Base-by-base conservation (phyloP, 164 flowering plant species). In the Buxus sempervirens region DNA sequence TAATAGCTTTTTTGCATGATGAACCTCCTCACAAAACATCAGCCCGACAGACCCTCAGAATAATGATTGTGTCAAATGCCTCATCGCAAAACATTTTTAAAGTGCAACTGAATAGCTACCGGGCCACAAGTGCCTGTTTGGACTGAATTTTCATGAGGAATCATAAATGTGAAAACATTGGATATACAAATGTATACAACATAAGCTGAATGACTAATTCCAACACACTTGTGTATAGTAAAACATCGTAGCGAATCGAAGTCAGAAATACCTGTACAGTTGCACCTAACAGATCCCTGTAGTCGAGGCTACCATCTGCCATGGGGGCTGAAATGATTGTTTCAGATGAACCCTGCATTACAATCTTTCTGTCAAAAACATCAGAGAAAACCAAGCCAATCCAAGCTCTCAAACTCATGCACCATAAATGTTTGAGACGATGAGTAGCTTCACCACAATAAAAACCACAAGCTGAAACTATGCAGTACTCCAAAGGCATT, bases 231-330 rank as follows among this genome's bases (percentile, higher is more conserved):
- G 13, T 9, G 9, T 21, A 14, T 21, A 5, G 22, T 20, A n/a
- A 22, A 23, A 15, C 20, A 57, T 9, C 24, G 22, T n/a, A 0
- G 57, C 6, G 13, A 3, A 4, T 16, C 21, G 14, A 6, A 32
- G 26, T 9, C 67, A 21, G 19, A 59, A 63, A 19, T 41, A 90
- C 98, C 93, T 86, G 68, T 48, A 24, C 62, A 12, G 91, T 77
- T 56, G 78, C 82, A 53, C 84, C 80, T 54, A 93, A 27, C 49
- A 82, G 65, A 68, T 79, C 73, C 63, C 81, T 72, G 73, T 83
- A 86, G 74, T 79, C 77, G 62, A 89, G 76, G 72, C 74, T 84
- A 69, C 89, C 91, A 80, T 90, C 94, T 22, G 98, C 92, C 81
- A 78, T 73, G 45, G 85, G 81, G 64, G 87, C 77, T 16, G 62